These are phyloP conservation scores for Salix caprea DNA, from an alignment of 345 rosid genomes.

Conservation along the genomic window DNA sequence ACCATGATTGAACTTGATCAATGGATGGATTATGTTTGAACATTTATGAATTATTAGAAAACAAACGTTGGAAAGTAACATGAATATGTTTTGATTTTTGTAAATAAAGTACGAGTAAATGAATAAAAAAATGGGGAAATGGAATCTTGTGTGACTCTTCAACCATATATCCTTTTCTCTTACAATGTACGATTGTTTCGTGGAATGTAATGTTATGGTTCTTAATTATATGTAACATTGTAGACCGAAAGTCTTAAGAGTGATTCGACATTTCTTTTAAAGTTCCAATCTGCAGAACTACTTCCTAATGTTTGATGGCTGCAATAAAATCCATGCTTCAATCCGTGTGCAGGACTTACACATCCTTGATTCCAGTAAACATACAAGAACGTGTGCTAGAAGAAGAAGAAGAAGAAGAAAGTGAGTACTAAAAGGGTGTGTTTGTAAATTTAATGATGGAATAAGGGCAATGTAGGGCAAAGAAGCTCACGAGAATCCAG, in stretches of 20 bases:
- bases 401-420: background rate
- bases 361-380: constrained; percentile 3
- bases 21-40: no score
- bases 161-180: background rate
- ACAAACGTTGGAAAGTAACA: background rate
- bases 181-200: background rate
- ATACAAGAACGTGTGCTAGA: background rate
- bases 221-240: background rate
- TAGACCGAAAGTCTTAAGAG: background rate
- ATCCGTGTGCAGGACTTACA: background rate
- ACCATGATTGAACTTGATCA: no score
- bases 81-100: background rate
- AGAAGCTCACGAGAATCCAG: constrained; percentile 49
- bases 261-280: background rate
- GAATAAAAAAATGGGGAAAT: background rate
- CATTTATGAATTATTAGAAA: no score
- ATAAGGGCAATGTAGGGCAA: constrained; percentile 29
- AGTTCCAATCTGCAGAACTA: background rate
- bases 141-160: background rate
- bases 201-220: constrained; percentile 3
- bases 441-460: constrained; percentile 13
- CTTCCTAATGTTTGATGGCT: constrained; percentile 5
- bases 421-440: background rate
- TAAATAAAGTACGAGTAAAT: background rate
- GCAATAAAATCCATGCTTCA: background rate